Conservation (phyloP, 768 basidiomycete genomes). For the Leccinellum luteum region DNA sequence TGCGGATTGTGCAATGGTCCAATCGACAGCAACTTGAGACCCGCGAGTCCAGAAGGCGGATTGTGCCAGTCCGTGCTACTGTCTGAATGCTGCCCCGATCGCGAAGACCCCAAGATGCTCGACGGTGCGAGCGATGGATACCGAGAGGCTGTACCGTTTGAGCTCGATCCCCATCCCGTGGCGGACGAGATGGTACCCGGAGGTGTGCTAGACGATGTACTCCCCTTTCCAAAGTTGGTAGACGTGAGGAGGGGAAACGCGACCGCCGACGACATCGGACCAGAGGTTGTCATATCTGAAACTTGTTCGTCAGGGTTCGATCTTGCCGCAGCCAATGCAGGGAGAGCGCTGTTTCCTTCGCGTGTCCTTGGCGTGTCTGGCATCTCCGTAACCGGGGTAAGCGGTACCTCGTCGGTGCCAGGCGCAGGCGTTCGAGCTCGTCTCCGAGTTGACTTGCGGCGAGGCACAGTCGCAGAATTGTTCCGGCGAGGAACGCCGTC, state of each 20-base stretch:
- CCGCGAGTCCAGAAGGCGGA: slow-evolving; percentile 23
- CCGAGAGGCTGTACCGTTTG: slow-evolving; percentile 21
- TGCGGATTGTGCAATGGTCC: slow-evolving; percentile 22
- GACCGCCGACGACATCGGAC: slow-evolving; percentile 5
- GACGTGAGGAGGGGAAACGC: slow-evolving; percentile 26
- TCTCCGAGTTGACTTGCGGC: slow-evolving; percentile 11
- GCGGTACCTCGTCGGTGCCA: background rate
- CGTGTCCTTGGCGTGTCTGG: slow-evolving; percentile 4
- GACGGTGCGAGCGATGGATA: slow-evolving; percentile 29
- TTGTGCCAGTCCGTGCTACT: slow-evolving; percentile 23
- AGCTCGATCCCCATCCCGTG: slow-evolving; percentile 9
- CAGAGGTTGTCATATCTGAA: slow-evolving; percentile 12
- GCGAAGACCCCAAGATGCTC: slow-evolving; percentile 10
- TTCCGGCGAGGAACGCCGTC: slow-evolving; percentile 2
- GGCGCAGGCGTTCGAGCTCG: background rate
- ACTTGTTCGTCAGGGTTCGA: slow-evolving; percentile 7
- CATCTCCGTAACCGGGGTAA: slow-evolving; percentile 20
- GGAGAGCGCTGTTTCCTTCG: background rate
- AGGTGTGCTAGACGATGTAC: slow-evolving; percentile 12
- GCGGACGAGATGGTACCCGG: slow-evolving; percentile 18
- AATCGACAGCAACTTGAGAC: slow-evolving; percentile 12
- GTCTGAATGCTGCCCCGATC: slow-evolving; percentile 10
- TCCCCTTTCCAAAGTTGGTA: slow-evolving; percentile 23
- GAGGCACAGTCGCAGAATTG: background rate
- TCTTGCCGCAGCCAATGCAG: slow-evolving; percentile 1